Evolutionary conservation across 768 basidiomycete species (phyloP).

Genomic region (Xerocomus brunneocitrinus): DNA sequence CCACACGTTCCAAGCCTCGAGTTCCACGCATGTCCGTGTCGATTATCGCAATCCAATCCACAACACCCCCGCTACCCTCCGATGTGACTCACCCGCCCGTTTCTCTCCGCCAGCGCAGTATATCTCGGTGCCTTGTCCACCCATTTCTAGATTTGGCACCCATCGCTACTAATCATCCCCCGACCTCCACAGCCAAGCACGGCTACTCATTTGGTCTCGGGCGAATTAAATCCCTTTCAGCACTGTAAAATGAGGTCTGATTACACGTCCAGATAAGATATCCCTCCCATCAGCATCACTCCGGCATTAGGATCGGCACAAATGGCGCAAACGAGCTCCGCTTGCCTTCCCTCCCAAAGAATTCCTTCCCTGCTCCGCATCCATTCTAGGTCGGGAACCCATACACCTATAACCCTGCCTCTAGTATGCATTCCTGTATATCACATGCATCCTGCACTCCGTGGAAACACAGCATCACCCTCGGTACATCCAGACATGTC

Average conservation of each 20-base stretch:
- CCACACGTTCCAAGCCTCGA: constrained; percentile 32
- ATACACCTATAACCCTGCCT: background rate
- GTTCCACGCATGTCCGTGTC: constrained; percentile 22
- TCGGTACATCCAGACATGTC: constrained; percentile 9
- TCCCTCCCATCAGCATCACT: background rate
- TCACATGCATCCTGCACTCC: constrained; percentile 9
- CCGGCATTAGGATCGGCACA: constrained; percentile 5
- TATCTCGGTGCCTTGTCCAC: constrained; percentile 17
- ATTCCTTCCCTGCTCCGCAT: constrained; percentile 15
- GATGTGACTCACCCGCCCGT: constrained; percentile 12
- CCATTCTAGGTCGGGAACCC: constrained; percentile 5
- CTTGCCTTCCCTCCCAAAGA: constrained; percentile 13
- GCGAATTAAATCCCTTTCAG: background rate
- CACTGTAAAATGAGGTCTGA: background rate
- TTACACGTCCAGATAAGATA: constrained; percentile 21
- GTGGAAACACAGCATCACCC: constrained; percentile 4
- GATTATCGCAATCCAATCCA: constrained; percentile 29
- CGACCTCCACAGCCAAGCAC: constrained; percentile 1
- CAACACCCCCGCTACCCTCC: background rate
- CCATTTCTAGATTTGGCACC: background rate
- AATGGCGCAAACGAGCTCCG: constrained; percentile 8
- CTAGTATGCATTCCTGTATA: background rate
- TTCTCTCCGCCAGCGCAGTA: constrained; percentile 1
- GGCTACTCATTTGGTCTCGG: background rate
- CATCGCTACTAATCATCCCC: constrained; percentile 13